Percentiles rank a stretch among this genome's conserved stretches.
These are phyloP conservation scores for Ogataea pilisensis DNA, from an alignment of 805 yeast genomes.

Conservation along the genomic window DNA sequence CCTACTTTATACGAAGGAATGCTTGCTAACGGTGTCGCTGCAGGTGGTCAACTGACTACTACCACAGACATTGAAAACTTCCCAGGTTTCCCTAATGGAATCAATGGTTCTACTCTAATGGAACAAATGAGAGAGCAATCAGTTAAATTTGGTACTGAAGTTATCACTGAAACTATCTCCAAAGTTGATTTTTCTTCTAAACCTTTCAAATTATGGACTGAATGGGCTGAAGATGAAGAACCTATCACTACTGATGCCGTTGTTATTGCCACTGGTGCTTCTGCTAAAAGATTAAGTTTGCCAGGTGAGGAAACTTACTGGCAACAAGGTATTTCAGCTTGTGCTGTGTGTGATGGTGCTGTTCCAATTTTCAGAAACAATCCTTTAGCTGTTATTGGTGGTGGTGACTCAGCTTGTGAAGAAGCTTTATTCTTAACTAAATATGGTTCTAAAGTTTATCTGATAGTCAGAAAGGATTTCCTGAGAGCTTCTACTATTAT, in stretches of 20 bases:
- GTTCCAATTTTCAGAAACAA: slow-evolving; percentile 97
- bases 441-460: slow-evolving; percentile 92
- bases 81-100: slow-evolving; percentile 97
- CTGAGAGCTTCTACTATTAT: slow-evolving; percentile 94
- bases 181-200: slow-evolving; percentile 82
- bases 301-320: slow-evolving; percentile 98
- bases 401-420: slow-evolving; percentile 99
- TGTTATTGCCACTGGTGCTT: slow-evolving; percentile 95
- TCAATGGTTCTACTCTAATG: slow-evolving; percentile 85
- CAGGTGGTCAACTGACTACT: slow-evolving; percentile 98
- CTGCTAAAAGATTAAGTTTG: slow-evolving; percentile 87
- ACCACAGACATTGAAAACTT: slow-evolving; percentile 98
- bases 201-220: slow-evolving; percentile 97
- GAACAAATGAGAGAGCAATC: slow-evolving; percentile 92
- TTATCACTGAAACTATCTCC: slow-evolving; percentile 91
- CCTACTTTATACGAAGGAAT: slow-evolving; percentile 94
- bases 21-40: slow-evolving; percentile 96
- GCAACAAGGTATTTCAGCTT: slow-evolving; percentile 99
- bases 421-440: slow-evolving; percentile 96
- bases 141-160: slow-evolving; percentile 82
- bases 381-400: slow-evolving; percentile 97
- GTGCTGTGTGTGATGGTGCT: slow-evolving; percentile 99
- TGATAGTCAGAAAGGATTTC: slow-evolving; percentile 90
- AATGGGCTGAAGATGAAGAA: slow-evolving; percentile 86
- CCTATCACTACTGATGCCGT: slow-evolving; percentile 92